phyloP scores from a whole-genome alignment of 306 rosid genomes.

The Vigna nakashimae region DNA sequence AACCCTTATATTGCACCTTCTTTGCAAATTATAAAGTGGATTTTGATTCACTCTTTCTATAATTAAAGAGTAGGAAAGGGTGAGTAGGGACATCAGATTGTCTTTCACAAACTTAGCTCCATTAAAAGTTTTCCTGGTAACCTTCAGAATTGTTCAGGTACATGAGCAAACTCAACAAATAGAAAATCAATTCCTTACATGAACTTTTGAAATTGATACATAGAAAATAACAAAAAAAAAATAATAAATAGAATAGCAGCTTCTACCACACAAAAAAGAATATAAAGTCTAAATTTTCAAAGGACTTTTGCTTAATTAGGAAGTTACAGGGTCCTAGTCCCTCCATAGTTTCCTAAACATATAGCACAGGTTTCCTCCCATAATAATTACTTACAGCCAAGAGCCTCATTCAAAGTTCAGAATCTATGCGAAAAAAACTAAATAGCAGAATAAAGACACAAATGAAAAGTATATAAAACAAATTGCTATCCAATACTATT shows the following conservation, averaged over 20 bases:
- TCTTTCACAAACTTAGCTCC: slow-evolving; percentile 38
- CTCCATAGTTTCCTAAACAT: background rate
- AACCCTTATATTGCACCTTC: slow-evolving; percentile 49
- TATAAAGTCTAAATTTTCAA: slow-evolving; percentile 2
- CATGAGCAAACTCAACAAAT: slow-evolving; percentile 17
- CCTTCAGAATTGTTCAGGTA: slow-evolving; percentile 33
- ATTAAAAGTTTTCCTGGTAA: slow-evolving; percentile 38
- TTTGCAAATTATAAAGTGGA: slow-evolving; percentile 41
- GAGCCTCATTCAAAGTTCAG: background rate
- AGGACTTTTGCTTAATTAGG: background rate
- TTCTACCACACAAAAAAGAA: background rate
- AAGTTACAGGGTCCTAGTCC: background rate
- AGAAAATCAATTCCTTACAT: slow-evolving; percentile 11
- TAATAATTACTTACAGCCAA: background rate
- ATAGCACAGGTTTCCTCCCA: background rate
- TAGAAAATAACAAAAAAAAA: slow-evolving; percentile 28
- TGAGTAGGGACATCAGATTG: slow-evolving; percentile 50
- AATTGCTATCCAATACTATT: background rate
- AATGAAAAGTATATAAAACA: background rate
- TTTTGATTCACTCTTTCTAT: slow-evolving; percentile 47
- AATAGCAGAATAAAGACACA: background rate
- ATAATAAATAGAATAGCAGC: background rate
- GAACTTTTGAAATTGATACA: background rate
- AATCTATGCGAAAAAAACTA: background rate
- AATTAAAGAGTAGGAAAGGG: slow-evolving; percentile 37